Conservation (phyloP, 495 filamentous ascomycete genomes). For the Trichocladium antarcticum region DNA sequence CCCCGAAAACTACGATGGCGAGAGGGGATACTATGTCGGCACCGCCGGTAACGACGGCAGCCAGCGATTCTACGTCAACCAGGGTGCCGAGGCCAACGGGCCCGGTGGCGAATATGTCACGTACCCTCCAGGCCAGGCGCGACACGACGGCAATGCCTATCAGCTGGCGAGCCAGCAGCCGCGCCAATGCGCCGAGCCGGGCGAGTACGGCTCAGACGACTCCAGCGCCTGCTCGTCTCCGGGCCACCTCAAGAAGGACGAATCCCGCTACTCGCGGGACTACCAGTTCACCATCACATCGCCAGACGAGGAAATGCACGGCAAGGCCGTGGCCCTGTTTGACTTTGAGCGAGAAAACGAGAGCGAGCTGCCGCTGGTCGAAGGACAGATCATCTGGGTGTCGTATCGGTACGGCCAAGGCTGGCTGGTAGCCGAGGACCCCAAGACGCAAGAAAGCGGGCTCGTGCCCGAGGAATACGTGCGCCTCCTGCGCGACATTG, state of each 20-base stretch:
- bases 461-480: slow-evolving; percentile 97
- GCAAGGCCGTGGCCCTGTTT: slow-evolving; percentile 89
- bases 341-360: slow-evolving; percentile 93
- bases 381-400: slow-evolving; percentile 94
- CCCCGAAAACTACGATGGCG: slow-evolving; percentile 34
- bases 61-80: slow-evolving; percentile 65
- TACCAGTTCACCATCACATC: slow-evolving; percentile 94
- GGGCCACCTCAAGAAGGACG: slow-evolving; percentile 38
- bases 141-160: slow-evolving; percentile 40
- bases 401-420: slow-evolving; percentile 92
- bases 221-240: slow-evolving; percentile 44
- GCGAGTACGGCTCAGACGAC: slow-evolving; percentile 49
- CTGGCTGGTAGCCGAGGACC: slow-evolving; percentile 94
- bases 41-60: slow-evolving; percentile 61
- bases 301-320: slow-evolving; percentile 95
- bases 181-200: slow-evolving; percentile 49
- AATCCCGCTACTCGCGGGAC: slow-evolving; percentile 70
- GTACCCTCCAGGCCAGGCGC: slow-evolving; percentile 56
- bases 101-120: slow-evolving; percentile 73
- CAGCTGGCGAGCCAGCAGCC: slow-evolving; percentile 33
- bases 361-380: slow-evolving; percentile 83
- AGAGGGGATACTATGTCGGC: slow-evolving; percentile 54
- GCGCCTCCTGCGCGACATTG: slow-evolving; percentile 81
- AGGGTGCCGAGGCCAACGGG: slow-evolving; percentile 56
- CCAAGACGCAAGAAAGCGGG: slow-evolving; percentile 72